Conservation (phyloP, 2,329 filamentous ascomycete species). For the Fonsecaea multimorphosa region DNA sequence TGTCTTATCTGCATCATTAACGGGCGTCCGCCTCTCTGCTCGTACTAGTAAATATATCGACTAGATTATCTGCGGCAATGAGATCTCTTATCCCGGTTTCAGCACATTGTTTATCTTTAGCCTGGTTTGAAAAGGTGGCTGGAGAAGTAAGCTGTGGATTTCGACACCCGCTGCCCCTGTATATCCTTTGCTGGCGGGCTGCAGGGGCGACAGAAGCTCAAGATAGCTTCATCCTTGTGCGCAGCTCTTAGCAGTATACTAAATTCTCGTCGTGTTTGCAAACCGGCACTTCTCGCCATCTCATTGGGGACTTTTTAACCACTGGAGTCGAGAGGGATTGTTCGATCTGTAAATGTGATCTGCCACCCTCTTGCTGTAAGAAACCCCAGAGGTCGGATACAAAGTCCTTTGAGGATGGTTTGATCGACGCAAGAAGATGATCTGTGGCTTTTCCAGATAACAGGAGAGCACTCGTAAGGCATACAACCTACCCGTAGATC, state of each 20-base stretch:
- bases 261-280: background rate
- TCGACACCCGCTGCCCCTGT: background rate
- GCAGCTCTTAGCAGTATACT: background rate
- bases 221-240: background rate
- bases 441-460: background rate
- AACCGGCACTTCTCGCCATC: background rate
- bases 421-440: background rate
- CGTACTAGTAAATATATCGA: background rate
- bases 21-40: background rate
- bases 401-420: background rate
- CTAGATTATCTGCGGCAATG: background rate
- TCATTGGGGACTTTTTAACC: background rate
- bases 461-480: background rate
- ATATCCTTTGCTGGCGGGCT: background rate
- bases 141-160: background rate
- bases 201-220: background rate
- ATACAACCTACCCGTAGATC: background rate
- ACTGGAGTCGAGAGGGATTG: background rate
- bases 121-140: constrained; percentile 8
- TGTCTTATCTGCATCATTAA: background rate
- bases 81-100: constrained; percentile 7
- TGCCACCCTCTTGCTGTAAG: background rate
- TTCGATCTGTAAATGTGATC: background rate
- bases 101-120: constrained; percentile 4
- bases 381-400: background rate